Percentiles rank a stretch among this genome's conserved stretches.
Conservation (phyloP, 257 asterid genomes). For the Catharanthus roseus region DNA sequence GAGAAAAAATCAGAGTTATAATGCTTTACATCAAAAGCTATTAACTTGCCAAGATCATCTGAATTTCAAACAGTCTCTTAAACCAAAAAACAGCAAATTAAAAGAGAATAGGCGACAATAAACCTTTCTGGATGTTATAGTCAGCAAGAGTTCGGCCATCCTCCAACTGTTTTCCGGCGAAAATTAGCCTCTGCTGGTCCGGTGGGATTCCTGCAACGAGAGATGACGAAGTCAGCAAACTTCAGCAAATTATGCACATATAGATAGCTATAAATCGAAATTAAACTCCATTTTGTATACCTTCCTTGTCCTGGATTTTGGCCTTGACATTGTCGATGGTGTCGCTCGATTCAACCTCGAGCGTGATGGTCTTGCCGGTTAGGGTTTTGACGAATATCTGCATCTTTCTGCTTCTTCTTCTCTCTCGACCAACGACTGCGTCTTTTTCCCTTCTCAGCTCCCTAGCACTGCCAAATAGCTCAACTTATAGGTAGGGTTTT, state of each 20-base stretch:
- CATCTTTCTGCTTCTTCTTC: conserved; percentile 21
- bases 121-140: conserved; percentile 40
- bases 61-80: not conserved
- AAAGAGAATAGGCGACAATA: not conserved
- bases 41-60: not conserved
- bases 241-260: not conserved
- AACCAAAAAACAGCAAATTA: not conserved
- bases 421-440: not conserved
- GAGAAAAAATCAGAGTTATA: not conserved
- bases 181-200: conserved; percentile 37
- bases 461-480: not conserved
- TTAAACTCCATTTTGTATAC: not conserved
- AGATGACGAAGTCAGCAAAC: not conserved
- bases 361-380: conserved; percentile 29
- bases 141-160: conserved; percentile 42
- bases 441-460: not conserved
- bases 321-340: conserved; percentile 33
- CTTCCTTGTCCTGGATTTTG: conserved; percentile 32
- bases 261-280: not conserved
- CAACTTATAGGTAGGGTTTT: conserved; percentile 10
- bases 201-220: conserved; percentile 29
- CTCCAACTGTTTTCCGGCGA: conserved; percentile 40
- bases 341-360: conserved; percentile 30
- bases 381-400: conserved; percentile 33
- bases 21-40: not conserved